Conservation (phyloP, 129 eudicot species). For the Arctium lappa region DNA sequence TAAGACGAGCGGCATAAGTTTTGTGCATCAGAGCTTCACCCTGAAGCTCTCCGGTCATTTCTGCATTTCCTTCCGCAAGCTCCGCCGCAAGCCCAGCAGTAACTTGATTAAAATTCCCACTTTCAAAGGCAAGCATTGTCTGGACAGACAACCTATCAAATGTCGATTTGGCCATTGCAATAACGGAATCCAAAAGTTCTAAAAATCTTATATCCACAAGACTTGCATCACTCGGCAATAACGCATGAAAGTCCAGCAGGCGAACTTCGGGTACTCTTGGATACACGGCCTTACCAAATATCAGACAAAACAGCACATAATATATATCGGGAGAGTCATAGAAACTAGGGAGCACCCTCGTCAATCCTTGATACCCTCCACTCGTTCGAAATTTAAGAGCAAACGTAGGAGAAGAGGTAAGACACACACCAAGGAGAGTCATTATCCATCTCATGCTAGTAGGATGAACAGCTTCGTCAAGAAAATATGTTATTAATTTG, state of each 20-base stretch:
- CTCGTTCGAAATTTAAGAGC: slow-evolving; percentile 67
- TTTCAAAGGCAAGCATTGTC: slow-evolving; percentile 62
- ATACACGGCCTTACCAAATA: slow-evolving; percentile 92
- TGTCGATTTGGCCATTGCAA: slow-evolving; percentile 93
- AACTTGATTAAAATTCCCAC: slow-evolving; percentile 71
- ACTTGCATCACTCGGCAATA: slow-evolving; percentile 80
- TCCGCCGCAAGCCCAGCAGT: slow-evolving; percentile 78
- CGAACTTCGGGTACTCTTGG: slow-evolving; percentile 99
- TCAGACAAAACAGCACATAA: slow-evolving; percentile 80
- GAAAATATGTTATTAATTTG: slow-evolving; percentile 74
- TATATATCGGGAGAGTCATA: slow-evolving; percentile 97
- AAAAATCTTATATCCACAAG: slow-evolving; percentile 64
- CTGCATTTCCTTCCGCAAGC: slow-evolving; percentile 70
- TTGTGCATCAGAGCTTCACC: slow-evolving; percentile 99
- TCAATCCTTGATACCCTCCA: slow-evolving; percentile 91
- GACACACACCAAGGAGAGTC: slow-evolving; percentile 95
- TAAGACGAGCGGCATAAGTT: slow-evolving; percentile 97
- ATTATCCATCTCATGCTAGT: slow-evolving; percentile 97
- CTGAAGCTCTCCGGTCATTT: slow-evolving; percentile 94
- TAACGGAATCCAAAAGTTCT: slow-evolving; percentile 87
- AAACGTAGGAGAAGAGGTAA: slow-evolving; percentile 54
- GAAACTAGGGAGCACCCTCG: slow-evolving; percentile 88
- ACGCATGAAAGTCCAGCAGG: slow-evolving; percentile 92
- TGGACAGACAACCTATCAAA: slow-evolving; percentile 77
- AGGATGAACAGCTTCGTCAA: slow-evolving; percentile 94